Conservation (phyloP, 768 basidiomycete genomes). For the Leccinum sublutescens region DNA sequence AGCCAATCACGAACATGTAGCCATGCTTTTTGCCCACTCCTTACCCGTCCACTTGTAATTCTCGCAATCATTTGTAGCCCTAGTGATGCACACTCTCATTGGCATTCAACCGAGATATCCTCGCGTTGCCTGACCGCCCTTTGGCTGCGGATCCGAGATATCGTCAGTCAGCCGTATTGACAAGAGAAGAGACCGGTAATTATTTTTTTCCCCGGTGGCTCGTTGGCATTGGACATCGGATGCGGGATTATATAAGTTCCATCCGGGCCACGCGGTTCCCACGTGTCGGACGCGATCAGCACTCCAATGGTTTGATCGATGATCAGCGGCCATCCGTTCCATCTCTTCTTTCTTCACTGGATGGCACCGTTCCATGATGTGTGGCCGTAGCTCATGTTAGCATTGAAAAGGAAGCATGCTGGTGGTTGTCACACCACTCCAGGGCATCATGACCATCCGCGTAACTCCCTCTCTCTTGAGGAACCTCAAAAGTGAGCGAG, state of each 20-base stretch:
- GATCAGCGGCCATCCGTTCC: not conserved
- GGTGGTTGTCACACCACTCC: not conserved
- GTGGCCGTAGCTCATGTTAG: not conserved
- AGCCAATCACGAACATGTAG: conserved; percentile 28
- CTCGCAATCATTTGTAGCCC: conserved; percentile 21
- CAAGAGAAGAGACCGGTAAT: not conserved
- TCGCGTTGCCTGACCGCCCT: not conserved
- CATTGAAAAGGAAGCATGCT: not conserved
- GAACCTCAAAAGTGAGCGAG: conserved; percentile 14
- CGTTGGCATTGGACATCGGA: not conserved
- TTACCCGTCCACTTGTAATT: conserved; percentile 22
- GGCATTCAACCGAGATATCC: conserved; percentile 2
- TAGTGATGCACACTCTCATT: conserved; percentile 12
- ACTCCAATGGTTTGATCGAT: not conserved
- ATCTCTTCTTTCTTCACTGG: conserved; percentile 8
- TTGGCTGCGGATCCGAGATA: not conserved
- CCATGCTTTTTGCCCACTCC: conserved; percentile 12
- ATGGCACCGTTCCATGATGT: conserved; percentile 4
- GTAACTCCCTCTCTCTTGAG: conserved; percentile 1
- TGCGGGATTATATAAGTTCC: not conserved
- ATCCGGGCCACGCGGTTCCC: conserved; percentile 1
- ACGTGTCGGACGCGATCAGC: not conserved
- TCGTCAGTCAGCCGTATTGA: not conserved
- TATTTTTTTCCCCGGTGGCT: not conserved
- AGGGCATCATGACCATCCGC: not conserved